Base-by-base conservation (phyloP, 192 early-diverging fungal genomes). In the Pilaira anomala region DNA sequence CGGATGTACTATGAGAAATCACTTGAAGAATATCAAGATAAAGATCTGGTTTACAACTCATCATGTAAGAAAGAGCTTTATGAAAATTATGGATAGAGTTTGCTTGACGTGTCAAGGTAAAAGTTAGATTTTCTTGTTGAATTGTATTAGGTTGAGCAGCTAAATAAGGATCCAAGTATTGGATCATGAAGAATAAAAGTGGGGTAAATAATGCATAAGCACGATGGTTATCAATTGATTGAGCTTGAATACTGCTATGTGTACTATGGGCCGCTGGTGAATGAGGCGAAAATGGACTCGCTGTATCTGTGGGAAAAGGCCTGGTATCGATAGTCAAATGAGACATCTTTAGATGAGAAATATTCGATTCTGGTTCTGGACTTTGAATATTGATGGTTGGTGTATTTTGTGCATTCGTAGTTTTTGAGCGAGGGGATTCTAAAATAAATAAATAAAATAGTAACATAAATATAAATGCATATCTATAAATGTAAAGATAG, bases 11-110 rank as follows among this genome's bases (percentile, higher is more conserved):
- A 53, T 76, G 44, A 2, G 83, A 72, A 41, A 85, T 81, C 3
- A 83, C 72, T 36, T 85, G 71, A 8, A 85, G 60, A 7, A 85
- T 21, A 65, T 85, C 81, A 36, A 71, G 30, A 40, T 78, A 80
- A 12, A 83, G 49, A 30, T 83, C 75, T 0, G 79, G 75, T 50
- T 85, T 85, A 4, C 62, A 60, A 19, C 62, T 45, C 12, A 83
- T 60, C 60, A 85, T 77, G 7, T 72, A 73, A 12, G 68, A 69
- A 26, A 85, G 53, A 12, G 79, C 80, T 6, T 65, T 67, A 53
- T 85, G 67, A 12, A 85, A 71, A 24, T 79, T 73, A 49, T 76
- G 67, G 19, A 70, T 71, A 2, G 79, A 72, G n/a, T 67, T 65
- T 40, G 63, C 46, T 22, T 71, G 64, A 16, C 22, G 58, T 48